Percentiles rank a stretch among this genome's conserved stretches.
phyloP scores from a whole-genome alignment of 441 rosid species.

The Erysimum pusillum region DNA sequence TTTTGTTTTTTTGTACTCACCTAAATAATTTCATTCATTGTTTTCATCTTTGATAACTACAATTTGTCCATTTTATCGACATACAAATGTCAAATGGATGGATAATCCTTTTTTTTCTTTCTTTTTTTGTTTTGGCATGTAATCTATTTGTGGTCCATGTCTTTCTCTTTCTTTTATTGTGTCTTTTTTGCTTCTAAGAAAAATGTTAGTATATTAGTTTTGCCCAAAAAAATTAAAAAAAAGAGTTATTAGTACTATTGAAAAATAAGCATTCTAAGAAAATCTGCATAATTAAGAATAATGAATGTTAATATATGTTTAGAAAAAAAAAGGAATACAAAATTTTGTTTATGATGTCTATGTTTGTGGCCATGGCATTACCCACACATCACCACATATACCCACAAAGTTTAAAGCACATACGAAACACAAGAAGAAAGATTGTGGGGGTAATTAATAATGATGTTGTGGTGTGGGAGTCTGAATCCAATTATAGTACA shows the following conservation, averaged over 20 bases:
- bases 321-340: background rate
- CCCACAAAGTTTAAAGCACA: background rate
- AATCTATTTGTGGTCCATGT: constrained; percentile 28
- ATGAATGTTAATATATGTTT: constrained; percentile 36
- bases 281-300: background rate
- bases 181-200: background rate
- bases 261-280: background rate
- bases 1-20: constrained; percentile 11
- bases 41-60: background rate
- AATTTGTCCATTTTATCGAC: too few relatives aligned
- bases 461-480: constrained; percentile 21
- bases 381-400: constrained; percentile 3
- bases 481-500: background rate
- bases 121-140: background rate
- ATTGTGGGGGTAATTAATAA: constrained; percentile 12
- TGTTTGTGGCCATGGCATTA: constrained; percentile 18
- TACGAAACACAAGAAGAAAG: background rate
- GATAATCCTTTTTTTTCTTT: background rate
- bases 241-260: background rate
- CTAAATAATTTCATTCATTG: background rate
- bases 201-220: background rate
- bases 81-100: background rate
- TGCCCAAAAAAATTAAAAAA: too few relatives aligned
- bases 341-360: background rate
- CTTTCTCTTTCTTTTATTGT: background rate